These are phyloP conservation scores for Simmondsia chinensis DNA, from an alignment of 148 eudicot genomes.

Conservation along the genomic window DNA sequence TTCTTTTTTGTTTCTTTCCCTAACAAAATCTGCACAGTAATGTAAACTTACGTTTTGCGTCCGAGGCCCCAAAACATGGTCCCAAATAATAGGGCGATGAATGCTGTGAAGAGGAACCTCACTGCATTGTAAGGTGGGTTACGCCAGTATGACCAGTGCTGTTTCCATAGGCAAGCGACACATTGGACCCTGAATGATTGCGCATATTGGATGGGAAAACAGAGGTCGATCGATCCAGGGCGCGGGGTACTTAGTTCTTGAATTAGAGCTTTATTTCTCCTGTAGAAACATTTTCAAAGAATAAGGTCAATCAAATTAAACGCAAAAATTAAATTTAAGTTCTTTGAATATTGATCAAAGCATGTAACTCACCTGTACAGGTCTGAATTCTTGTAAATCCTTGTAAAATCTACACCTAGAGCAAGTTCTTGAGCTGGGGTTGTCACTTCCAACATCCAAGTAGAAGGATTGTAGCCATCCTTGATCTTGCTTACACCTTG, in stretches of 20 bases:
- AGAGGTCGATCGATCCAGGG: constrained; percentile 51
- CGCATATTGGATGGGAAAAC: constrained; percentile 41
- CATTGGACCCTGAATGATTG: constrained; percentile 49
- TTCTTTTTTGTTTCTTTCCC: no score
- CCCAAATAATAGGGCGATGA: constrained; percentile 49
- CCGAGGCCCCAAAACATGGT: constrained; percentile 81
- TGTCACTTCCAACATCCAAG: constrained; percentile 74
- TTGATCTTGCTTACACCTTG: constrained; percentile 44
- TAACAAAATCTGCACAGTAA: no score
- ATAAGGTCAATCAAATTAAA: background rate
- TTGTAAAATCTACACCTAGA: constrained; percentile 51
- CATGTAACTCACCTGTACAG: constrained; percentile 42
- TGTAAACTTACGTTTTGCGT: constrained; percentile 35
- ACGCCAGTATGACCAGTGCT: constrained; percentile 67
- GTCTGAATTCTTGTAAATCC: constrained; percentile 47
- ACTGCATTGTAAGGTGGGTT: constrained; percentile 70
- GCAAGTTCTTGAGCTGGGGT: constrained; percentile 43
- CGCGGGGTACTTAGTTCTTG: constrained; percentile 37
- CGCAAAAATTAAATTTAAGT: no score
- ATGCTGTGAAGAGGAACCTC: constrained; percentile 38
- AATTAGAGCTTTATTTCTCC: constrained; percentile 72
- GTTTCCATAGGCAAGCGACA: constrained; percentile 75
- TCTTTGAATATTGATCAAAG: no score
- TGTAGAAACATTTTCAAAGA: constrained; percentile 5
- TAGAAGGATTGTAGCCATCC: constrained; percentile 62